Base-by-base conservation (phyloP, 805 yeast genomes). In the Lachancea sp. region DNA sequence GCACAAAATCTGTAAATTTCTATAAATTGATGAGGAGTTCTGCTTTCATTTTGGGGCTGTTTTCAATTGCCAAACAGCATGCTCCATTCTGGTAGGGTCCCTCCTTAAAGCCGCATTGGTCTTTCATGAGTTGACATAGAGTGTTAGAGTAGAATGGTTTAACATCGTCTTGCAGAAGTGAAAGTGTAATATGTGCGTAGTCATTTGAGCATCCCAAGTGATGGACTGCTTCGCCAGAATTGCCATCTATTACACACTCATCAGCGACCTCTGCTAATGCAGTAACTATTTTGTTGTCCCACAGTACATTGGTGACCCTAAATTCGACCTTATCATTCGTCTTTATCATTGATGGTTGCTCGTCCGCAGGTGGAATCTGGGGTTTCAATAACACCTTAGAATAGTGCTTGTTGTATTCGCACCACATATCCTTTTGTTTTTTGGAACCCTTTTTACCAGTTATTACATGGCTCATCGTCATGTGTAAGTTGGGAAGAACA, bases 181-280 rank as follows among this genome's bases (percentile, higher is more conserved):
- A 95, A 11, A 86, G 54, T 0, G 97, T 89, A 31, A 88, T 73
- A 56, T 89, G 97, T 0, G 82, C 68, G 44, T 60, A 57, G 38
- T 62, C 56, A 42, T 77, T 75, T 0, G 69, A 67, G 7, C 70
- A 58, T 1, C 45, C 33, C 5, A 61, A 38, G n/a, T 53, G 50
- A 20, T 38, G 32, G 3, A 51, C 45, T 8, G 24, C 31, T 1
- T 51, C n/a, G 2, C 49, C 48, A 2, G 35, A 34, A 3, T 42
- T 21, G 2, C 42, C 9, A 26, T 48, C 50, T 9, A n/a, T 22
- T 2, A 56, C 35, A 26, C 48, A 45, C 11, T 39, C 40, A 7
- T 37, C 28, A 4, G 32, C 40, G 11, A 29, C 34, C 12, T 29
- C 19, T 4, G 13, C 38, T 5, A 35, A 16, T 2, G 29, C 30